Evolutionary conservation across 768 basidiomycete genomes (phyloP).

Genomic region (Lanmaoa pseudosensibilis): DNA sequence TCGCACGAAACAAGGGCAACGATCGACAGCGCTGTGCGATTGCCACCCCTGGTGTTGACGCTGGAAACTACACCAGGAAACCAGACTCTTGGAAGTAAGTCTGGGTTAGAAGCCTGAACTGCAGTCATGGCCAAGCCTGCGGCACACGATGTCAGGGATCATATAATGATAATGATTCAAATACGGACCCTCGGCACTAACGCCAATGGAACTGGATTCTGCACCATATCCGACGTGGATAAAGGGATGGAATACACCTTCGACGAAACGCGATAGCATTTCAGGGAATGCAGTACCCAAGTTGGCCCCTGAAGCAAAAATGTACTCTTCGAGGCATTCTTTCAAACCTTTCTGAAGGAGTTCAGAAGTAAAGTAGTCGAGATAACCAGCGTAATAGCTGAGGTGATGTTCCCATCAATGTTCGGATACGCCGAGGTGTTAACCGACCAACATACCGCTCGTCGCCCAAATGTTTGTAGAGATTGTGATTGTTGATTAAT

Average conservation of each 20-base stretch:
- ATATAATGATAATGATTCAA: constrained; percentile 36
- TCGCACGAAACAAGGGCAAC: constrained; percentile 55
- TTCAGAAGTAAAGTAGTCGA: constrained; percentile 51
- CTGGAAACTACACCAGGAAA: constrained; percentile 21
- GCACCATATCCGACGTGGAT: constrained; percentile 64
- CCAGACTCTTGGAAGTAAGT: constrained; percentile 22
- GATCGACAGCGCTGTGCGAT: constrained; percentile 45
- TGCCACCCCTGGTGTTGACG: constrained; percentile 7
- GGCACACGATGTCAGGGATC: constrained; percentile 20
- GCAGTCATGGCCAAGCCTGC: constrained; percentile 59
- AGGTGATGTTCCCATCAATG: not conserved
- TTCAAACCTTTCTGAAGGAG: constrained; percentile 43
- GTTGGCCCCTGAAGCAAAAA: constrained; percentile 55
- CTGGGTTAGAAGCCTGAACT: constrained; percentile 19
- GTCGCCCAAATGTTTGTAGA: constrained; percentile 57
- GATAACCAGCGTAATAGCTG: constrained; percentile 62
- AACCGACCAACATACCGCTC: constrained; percentile 40
- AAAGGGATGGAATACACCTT: constrained; percentile 60
- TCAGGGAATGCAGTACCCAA: constrained; percentile 25
- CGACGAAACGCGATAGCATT: constrained; percentile 58
- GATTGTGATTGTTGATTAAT: constrained; percentile 38
- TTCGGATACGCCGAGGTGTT: not conserved
- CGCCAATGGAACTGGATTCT: constrained; percentile 60
- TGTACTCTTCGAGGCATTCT: constrained; percentile 51
- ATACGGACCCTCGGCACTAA: constrained; percentile 58